Conservation (phyloP, 2,329 filamentous ascomycete genomes). For the Stagonosporopsis rhizophila region DNA sequence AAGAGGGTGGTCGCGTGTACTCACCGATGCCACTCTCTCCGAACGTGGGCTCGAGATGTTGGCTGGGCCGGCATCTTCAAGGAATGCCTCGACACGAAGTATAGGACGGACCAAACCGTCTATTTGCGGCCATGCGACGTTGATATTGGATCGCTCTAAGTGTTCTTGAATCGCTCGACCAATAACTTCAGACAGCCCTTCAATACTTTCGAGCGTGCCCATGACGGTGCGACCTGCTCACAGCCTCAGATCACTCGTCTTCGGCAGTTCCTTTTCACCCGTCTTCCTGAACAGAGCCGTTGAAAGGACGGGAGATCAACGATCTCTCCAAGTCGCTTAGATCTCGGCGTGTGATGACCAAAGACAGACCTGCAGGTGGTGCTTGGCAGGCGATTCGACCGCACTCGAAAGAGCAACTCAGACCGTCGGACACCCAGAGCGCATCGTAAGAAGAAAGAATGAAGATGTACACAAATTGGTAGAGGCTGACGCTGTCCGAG, state of each 20-base stretch:
- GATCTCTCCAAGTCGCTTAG: background rate
- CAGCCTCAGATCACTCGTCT: background rate
- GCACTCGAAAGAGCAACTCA: background rate
- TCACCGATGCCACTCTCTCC: conserved; percentile 39
- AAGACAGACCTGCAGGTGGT: conserved; percentile 1
- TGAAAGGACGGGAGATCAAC: background rate
- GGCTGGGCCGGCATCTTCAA: conserved; percentile 34
- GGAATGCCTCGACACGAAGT: conserved; percentile 42
- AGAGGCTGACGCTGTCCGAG: background rate
- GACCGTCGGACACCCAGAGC: background rate
- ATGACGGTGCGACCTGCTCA: conserved; percentile 13
- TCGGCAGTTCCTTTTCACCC: too few relatives aligned
- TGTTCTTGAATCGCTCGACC: conserved; percentile 40
- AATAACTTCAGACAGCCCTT: conserved; percentile 42
- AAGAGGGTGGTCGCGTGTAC: conserved; percentile 3
- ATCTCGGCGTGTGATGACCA: background rate
- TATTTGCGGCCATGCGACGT: conserved; percentile 35
- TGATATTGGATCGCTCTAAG: conserved; percentile 33
- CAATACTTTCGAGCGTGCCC: conserved; percentile 29
- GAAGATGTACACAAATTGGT: background rate
- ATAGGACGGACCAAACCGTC: conserved; percentile 33
- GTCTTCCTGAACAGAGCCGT: background rate
- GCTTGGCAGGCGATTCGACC: conserved; percentile 6
- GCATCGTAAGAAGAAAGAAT: background rate
- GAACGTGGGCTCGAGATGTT: conserved; percentile 24